These are phyloP conservation scores for Escovopsis sp. DNA, from an alignment of 2,329 filamentous ascomycete genomes.

Conservation along the genomic window DNA sequence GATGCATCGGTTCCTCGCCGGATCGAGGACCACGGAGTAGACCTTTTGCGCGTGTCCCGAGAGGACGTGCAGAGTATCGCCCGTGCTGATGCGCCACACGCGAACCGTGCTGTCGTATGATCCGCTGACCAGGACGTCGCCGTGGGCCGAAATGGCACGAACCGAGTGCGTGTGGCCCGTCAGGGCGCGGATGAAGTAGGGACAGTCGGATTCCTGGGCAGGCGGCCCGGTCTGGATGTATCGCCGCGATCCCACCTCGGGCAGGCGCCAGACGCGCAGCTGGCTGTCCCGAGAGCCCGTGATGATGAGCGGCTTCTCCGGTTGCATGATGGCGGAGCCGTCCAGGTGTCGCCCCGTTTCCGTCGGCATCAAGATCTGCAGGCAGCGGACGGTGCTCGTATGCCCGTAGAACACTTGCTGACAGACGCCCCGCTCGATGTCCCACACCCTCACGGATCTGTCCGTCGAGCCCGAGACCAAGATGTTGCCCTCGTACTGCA, in stretches of 20 bases:
- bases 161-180: slow-evolving; percentile 85
- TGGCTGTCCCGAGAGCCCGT: slow-evolving; percentile 93
- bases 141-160: slow-evolving; percentile 85
- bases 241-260: slow-evolving; percentile 58
- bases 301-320: slow-evolving; percentile 88
- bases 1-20: slow-evolving; percentile 84
- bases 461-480: slow-evolving; percentile 94
- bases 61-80: slow-evolving; percentile 70
- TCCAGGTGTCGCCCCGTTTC: slow-evolving; percentile 57
- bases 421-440: slow-evolving; percentile 83
- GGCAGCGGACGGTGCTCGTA: slow-evolving; percentile 88
- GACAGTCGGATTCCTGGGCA: slow-evolving; percentile 64
- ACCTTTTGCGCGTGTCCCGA: slow-evolving; percentile 85
- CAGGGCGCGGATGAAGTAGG: slow-evolving; percentile 82
- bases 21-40: slow-evolving; percentile 90
- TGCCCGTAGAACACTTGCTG: slow-evolving; percentile 96
- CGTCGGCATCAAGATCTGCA: slow-evolving; percentile 84
- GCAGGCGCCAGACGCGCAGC: slow-evolving; percentile 85
- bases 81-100: slow-evolving; percentile 95
- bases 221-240: slow-evolving; percentile 70
- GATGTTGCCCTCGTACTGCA: slow-evolving; percentile 91
- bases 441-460: slow-evolving; percentile 96
- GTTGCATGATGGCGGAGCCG: slow-evolving; percentile 72
- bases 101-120: slow-evolving; percentile 93
- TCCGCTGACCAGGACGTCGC: slow-evolving; percentile 89